Evolutionary conservation across 176 grass and related monocot species (phyloP).

Genomic region (Pontederia paniculata): DNA sequence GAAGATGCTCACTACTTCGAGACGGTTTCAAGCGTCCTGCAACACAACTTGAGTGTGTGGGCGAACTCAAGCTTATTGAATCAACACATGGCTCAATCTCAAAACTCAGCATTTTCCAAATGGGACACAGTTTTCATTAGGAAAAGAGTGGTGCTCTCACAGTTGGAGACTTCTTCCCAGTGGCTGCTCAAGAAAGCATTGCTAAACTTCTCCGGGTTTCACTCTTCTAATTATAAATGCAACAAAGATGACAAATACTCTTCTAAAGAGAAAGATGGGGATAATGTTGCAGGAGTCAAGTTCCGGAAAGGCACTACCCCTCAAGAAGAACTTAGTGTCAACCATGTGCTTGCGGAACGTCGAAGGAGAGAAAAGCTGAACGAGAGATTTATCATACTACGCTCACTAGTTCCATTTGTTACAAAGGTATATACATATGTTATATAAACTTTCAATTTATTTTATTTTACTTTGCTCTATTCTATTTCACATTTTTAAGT

Average conservation of each 20-base stretch:
- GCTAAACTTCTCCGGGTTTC: conserved; percentile 14
- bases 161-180: conserved; percentile 23
- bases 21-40: conserved; percentile 48
- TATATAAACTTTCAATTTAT: too few species aligned
- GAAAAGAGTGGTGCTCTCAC: conserved; percentile 1
- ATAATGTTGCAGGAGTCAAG: conserved; percentile 5
- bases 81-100: conserved; percentile 21
- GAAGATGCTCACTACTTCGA: conserved; percentile 63
- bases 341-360: conserved; percentile 69
- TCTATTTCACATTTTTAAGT: background rate
- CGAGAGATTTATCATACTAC: conserved; percentile 63
- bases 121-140: conserved; percentile 33
- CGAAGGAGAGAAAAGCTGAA: conserved; percentile 83
- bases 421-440: conserved; percentile 43
- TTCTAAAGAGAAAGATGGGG: conserved; percentile 24
- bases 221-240: background rate
- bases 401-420: conserved; percentile 77
- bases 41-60: conserved; percentile 19
- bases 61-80: conserved; percentile 4
- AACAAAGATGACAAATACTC: conserved; percentile 19
- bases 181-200: conserved; percentile 49
- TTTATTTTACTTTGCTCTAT: background rate
- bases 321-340: conserved; percentile 44
- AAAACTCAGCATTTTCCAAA: conserved; percentile 43
- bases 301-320: conserved; percentile 7